A percentile compares a stretch with the other conserved stretches of the same genome.
Evolutionary conservation across 1,139 yeast genomes (phyloP).

Genomic region (Nadsonia starkeyi-henricii): DNA sequence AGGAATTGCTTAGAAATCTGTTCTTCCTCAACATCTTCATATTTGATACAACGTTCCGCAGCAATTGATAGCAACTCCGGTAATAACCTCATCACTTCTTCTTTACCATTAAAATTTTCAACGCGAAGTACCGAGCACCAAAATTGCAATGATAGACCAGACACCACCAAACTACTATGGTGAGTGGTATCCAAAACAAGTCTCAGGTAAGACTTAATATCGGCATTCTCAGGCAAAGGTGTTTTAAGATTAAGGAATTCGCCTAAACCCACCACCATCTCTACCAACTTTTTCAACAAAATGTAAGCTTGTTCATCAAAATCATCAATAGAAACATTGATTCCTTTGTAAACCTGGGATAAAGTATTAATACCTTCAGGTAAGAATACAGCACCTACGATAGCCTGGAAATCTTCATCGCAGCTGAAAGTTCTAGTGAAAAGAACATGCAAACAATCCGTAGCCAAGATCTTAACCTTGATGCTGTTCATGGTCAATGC

Average conservation of each 20-base stretch:
- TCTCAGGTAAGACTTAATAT: constrained; percentile 48
- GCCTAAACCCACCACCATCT: constrained; percentile 82
- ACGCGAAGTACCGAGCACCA: constrained; percentile 86
- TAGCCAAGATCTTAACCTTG: constrained; percentile 65
- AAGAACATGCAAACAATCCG: constrained; percentile 80
- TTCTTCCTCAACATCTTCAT: constrained; percentile 52
- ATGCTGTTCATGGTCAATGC: constrained; percentile 48
- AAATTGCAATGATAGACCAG: constrained; percentile 82
- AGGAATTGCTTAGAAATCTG: constrained; percentile 51
- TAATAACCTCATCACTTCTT: constrained; percentile 35
- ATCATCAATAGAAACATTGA: constrained; percentile 56
- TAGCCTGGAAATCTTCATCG: constrained; percentile 60
- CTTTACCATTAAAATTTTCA: constrained; percentile 45
- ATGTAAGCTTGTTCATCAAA: constrained; percentile 71
- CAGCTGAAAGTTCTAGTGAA: constrained; percentile 68
- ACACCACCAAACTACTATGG: constrained; percentile 77
- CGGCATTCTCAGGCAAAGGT: constrained; percentile 34
- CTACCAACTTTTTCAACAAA: constrained; percentile 76
- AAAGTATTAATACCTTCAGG: constrained; percentile 59
- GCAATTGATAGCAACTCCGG: constrained; percentile 63
- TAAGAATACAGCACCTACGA: constrained; percentile 68
- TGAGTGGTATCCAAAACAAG: constrained; percentile 69
- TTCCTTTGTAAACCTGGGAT: constrained; percentile 46
- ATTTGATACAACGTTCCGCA: constrained; percentile 66
- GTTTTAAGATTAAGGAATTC: constrained; percentile 43